These are phyloP conservation scores for Bipolaris zeicola DNA, from an alignment of 2,329 filamentous ascomycete genomes.

Conservation along the genomic window DNA sequence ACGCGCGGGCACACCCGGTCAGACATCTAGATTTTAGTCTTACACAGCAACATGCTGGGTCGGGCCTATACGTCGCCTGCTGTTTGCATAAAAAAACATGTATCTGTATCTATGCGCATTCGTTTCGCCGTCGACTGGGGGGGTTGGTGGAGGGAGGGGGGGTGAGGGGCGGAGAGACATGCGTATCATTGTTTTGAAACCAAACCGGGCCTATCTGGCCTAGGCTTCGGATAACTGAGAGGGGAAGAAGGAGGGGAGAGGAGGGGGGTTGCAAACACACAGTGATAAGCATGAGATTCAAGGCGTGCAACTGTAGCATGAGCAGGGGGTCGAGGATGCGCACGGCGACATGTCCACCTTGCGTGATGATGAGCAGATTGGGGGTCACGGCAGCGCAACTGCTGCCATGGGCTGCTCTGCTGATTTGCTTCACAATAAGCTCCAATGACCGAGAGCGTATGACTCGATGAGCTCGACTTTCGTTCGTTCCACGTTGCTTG, in stretches of 20 bases:
- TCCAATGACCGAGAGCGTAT: conserved; percentile 14
- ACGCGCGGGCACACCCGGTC: too few species aligned
- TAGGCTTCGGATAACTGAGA: background rate
- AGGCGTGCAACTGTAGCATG: conserved; percentile 6
- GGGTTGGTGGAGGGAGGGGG: background rate
- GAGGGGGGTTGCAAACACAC: too few species aligned
- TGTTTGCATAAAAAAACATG: too few species aligned
- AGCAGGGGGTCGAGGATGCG: background rate
- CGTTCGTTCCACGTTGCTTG: conserved; percentile 41
- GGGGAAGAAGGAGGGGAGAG: background rate
- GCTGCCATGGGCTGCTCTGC: background rate
- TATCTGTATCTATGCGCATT: too few species aligned
- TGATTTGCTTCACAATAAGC: conserved; percentile 6
- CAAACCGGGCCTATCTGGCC: background rate
- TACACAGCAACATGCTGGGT: too few species aligned
- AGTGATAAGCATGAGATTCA: conserved; percentile 7
- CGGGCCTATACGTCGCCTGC: too few species aligned
- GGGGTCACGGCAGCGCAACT: background rate
- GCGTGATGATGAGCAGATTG: conserved; percentile 3
- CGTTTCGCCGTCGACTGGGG: background rate
- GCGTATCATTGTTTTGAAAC: background rate
- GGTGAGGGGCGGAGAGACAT: background rate
- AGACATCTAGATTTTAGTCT: too few species aligned
- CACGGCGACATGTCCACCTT: conserved; percentile 9
- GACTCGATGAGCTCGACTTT: conserved; percentile 18